Evolutionary conservation across 441 rosid species (phyloP), one percentile per base, ranked within the genome.

Genomic region (Euphorbia schlechtendalii): DNA sequence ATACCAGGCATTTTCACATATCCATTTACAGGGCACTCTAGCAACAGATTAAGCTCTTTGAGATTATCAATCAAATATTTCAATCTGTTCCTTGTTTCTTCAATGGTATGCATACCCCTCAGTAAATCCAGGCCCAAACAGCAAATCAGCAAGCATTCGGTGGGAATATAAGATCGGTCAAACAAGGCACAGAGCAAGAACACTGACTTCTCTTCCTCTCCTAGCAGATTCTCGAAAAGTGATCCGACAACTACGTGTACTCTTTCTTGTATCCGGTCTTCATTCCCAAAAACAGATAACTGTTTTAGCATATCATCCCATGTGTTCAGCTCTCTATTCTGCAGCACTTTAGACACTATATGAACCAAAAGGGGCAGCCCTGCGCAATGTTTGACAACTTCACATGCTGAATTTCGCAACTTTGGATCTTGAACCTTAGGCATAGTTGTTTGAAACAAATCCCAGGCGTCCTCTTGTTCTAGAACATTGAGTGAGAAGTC

Each of bases 381-480:
- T 7, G 45, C 46, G 34, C 59, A 64, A 2, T 5, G 5, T 25
- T 52, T 20, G 20, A n/a, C 67, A 0, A 64, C 7, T 22, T 64
- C 59, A 51, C 3, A 17, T 18, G 67, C 67, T 0, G 1, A 18
- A 25, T 24, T 10, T 20, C 2, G 58, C 59, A 51, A 14, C 5
- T 32, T 6, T 7, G 13, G 28, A 34, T 52, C 22, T 18, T 7
- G n/a, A 21, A 6, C 20, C 45, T 41, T 38, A 2, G 51, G 58
- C 17, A 18, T 49, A 1, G 15, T 73, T 28, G 45, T 56, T 24
- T 40, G 40, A 25, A 76, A 76, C 32, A 76, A 22, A 0, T 5
- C 12, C 77, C 56, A 32, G 0, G 72, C 51, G 21, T 75, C 79
- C 8, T 45, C 60, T 4, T 13, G 41, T 21, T 8, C 0, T 34